phyloP scores from a whole-genome alignment of 208 protist species.

The Acanthamoeba healyi region DNA sequence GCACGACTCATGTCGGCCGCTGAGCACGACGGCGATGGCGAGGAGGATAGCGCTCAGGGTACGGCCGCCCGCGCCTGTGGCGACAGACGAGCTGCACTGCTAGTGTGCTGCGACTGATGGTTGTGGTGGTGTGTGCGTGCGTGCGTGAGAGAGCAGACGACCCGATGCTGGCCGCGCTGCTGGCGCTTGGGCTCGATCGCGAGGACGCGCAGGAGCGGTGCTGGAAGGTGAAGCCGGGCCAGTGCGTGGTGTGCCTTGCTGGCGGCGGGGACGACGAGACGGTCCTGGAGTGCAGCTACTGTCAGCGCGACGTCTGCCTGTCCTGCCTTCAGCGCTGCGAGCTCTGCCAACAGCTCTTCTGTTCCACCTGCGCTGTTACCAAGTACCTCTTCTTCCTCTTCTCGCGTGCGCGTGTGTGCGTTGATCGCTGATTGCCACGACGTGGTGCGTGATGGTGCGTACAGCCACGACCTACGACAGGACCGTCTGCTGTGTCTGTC shows the following conservation, averaged over 20 bases:
- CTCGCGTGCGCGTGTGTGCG: neutral
- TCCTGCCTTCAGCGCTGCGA: conserved; percentile 12
- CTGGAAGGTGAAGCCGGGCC: neutral
- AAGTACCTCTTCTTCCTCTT: neutral
- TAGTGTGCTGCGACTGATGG: no score
- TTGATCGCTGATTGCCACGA: neutral
- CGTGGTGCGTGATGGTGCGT: neutral
- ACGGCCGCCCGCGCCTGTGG: no score
- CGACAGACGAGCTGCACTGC: no score
- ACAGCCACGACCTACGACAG: neutral
- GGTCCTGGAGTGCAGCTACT: conserved; percentile 11
- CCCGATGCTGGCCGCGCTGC: neutral
- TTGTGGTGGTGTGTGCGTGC: neutral
- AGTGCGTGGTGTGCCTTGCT: neutral
- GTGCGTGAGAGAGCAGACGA: neutral
- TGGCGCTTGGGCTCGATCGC: neutral
- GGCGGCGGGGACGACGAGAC: neutral
- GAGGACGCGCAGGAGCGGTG: neutral
- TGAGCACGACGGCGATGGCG: neutral
- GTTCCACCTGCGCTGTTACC: neutral
- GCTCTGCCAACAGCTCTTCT: conserved; percentile 22
- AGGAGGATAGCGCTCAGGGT: no score
- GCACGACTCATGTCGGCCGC: neutral
- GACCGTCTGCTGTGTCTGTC: neutral
- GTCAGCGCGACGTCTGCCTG: conserved; percentile 12